phyloP scores from a whole-genome alignment of 1,284 basidiomycete genomes.

The Spongiforma sp. region DNA sequence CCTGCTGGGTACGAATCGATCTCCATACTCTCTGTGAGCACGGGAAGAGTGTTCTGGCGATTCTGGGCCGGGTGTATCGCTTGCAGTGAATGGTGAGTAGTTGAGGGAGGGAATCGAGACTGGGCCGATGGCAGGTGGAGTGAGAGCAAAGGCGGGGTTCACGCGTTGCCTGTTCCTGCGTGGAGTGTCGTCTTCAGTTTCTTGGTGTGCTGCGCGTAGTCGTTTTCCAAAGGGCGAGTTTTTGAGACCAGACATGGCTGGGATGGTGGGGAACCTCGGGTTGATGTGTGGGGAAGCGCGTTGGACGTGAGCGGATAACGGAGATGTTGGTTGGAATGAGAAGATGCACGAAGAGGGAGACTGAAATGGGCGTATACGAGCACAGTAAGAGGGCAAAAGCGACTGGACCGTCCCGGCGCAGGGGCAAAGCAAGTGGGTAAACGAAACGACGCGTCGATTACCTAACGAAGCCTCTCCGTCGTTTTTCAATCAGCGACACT shows the following conservation, averaged over 20 bases:
- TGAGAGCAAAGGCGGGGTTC: constrained; percentile 47
- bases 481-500: constrained; percentile 34
- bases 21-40: constrained; percentile 65
- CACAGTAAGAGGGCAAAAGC: too few species aligned
- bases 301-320: constrained; percentile 45
- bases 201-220: constrained; percentile 66
- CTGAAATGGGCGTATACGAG: constrained; percentile 7
- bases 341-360: constrained; percentile 33
- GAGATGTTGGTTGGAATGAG: constrained; percentile 48
- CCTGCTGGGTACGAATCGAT: constrained; percentile 76
- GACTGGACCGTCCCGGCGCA: constrained; percentile 28
- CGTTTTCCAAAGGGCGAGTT: constrained; percentile 83
- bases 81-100: constrained; percentile 54
- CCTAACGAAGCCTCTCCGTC: constrained; percentile 21
- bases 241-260: constrained; percentile 71
- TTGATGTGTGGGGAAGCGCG: not conserved
- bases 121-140: constrained; percentile 28
- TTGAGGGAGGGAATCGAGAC: constrained; percentile 60
- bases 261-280: not conserved
- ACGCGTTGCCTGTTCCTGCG: constrained; percentile 57
- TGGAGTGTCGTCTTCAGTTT: constrained; percentile 57
- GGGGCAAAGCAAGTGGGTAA: constrained; percentile 31
- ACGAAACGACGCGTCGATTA: constrained; percentile 38
- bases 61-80: constrained; percentile 60
- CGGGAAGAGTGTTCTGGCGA: constrained; percentile 51